Evolutionary conservation across 73 alveolate genomes (phyloP), one percentile per base, ranked within the genome.

Genomic region (Paramecium primaurelia): DNA sequence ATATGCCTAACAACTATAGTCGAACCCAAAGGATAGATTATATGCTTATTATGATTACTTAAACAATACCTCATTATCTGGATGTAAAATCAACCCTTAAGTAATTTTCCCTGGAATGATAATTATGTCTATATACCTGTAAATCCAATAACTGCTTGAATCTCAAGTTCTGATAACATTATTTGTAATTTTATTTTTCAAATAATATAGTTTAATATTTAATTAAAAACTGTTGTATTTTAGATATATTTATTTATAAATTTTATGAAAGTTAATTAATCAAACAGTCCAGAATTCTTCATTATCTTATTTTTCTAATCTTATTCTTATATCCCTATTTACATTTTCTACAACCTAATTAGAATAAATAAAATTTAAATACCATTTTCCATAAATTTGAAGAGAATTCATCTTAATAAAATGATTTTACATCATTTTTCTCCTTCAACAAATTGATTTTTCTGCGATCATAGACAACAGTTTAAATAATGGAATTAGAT

Each of bases 1-100:
- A 97, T 95, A 94, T 96, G 98, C 69, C 99, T 88, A 47, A 97
- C 98, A 59, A 97, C 98, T 51, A 97, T 97, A 68, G 98, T 97
- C 58, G 98, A 94, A 40, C 99, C 99, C 69, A 98, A 93, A 58
- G 99, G 99, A 93, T 95, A 98, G 77, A 98, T 93, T 85, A 98
- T 89, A 77, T 97, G 99, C 97, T 80, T 26, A 6, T 18, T 28
- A 45, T 80, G n/a, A 26, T 22, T 45, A 45, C 25, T 12, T 47
- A 80, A 44, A 25, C 8, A 18, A 54, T 80, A 80, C 91, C 91
- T 97, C 99, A 93, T 97, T 97, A 91, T 98, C 99, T 8, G 99
- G 99, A 92, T 98, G 99, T 59, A 98, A 95, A 11, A 97, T 94
- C 44, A 98, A 96, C 22, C 99, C 99, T 85, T 96, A 95, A 58